These are phyloP conservation scores for Penicillium verrucosum DNA, from an alignment of 2,329 filamentous ascomycete genomes.

Conservation along the genomic window DNA sequence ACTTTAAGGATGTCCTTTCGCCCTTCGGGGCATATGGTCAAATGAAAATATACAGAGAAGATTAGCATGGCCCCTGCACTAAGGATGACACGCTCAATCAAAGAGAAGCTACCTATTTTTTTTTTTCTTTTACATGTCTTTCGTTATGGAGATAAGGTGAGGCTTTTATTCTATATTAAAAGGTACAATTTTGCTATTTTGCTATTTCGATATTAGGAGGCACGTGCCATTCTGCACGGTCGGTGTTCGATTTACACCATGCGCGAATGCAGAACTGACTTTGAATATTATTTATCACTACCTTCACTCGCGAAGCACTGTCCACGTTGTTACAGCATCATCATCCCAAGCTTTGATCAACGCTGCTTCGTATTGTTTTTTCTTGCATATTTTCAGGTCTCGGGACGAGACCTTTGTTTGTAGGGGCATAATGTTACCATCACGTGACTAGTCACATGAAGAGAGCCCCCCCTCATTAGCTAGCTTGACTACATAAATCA, in stretches of 20 bases:
- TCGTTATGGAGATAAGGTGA: neutral
- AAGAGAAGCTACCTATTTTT: conserved; percentile 72
- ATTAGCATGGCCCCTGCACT: conserved; percentile 83
- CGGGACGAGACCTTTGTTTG: too few relatives aligned
- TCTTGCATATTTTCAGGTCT: too few relatives aligned
- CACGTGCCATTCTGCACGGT: neutral
- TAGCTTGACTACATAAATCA: too few relatives aligned
- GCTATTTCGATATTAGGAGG: neutral
- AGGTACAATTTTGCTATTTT: neutral
- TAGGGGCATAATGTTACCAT: too few relatives aligned
- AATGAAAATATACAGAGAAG: conserved; percentile 71
- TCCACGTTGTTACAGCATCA: too few relatives aligned
- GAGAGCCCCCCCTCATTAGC: too few relatives aligned
- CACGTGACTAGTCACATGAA: too few relatives aligned
- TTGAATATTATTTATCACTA: too few relatives aligned
- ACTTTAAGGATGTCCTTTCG: conserved; percentile 1
- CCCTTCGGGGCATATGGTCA: conserved; percentile 58
- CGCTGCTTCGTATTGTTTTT: too few relatives aligned
- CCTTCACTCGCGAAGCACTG: too few relatives aligned
- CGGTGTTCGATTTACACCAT: neutral
- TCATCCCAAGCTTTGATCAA: too few relatives aligned
- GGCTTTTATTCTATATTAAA: neutral
- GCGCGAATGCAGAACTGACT: neutral
- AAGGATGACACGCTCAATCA: conserved; percentile 91
- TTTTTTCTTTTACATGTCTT: conserved; percentile 42